Percentiles rank a stretch among this genome's conserved stretches.
These are phyloP conservation scores for Didymella segeticola DNA, from an alignment of 2,329 filamentous ascomycete species.

Conservation along the genomic window DNA sequence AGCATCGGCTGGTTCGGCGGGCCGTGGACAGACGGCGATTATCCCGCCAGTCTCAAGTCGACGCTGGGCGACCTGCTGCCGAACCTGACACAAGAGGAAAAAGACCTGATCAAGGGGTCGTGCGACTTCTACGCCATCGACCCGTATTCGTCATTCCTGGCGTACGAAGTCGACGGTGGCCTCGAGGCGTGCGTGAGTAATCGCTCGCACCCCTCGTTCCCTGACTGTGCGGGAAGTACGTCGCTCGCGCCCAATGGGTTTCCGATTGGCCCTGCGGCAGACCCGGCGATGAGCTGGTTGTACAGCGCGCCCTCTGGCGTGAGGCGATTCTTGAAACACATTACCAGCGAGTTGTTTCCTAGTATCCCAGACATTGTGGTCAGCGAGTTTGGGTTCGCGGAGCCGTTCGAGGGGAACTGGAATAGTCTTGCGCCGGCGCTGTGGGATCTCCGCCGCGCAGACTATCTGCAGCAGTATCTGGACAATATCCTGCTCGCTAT, in stretches of 20 bases:
- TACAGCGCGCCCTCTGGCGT: conserved; percentile 50
- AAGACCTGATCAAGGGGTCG: conserved; percentile 52
- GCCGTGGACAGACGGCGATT: conserved; percentile 56
- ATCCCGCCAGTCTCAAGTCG: conserved; percentile 48
- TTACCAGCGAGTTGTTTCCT: conserved; percentile 54
- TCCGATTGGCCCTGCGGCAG: conserved; percentile 53
- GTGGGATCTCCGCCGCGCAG: conserved; percentile 52
- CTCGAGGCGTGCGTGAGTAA: conserved; percentile 52
- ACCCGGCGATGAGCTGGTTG: conserved; percentile 52
- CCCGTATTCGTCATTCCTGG: conserved; percentile 42
- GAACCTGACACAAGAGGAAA: conserved; percentile 48
- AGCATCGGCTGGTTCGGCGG: conserved; percentile 55
- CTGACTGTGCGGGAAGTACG: conserved; percentile 50
- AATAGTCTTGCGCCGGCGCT: conserved; percentile 39
- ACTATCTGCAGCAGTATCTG: conserved; percentile 52
- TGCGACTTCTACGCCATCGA: conserved; percentile 56
- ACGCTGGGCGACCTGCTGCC: conserved; percentile 52
- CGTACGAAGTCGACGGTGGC: conserved; percentile 41
- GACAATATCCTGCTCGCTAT: conserved; percentile 51
- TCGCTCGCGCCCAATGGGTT: conserved; percentile 51
- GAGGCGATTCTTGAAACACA: conserved; percentile 51
- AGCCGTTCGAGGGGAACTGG: conserved; percentile 50
- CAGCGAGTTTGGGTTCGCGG: conserved; percentile 52
- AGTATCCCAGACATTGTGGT: conserved; percentile 51
- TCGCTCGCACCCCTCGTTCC: conserved; percentile 49